Evolutionary conservation across 202 grass and related monocot species (phyloP).

Genomic region (Cymbopogon flexuosus): DNA sequence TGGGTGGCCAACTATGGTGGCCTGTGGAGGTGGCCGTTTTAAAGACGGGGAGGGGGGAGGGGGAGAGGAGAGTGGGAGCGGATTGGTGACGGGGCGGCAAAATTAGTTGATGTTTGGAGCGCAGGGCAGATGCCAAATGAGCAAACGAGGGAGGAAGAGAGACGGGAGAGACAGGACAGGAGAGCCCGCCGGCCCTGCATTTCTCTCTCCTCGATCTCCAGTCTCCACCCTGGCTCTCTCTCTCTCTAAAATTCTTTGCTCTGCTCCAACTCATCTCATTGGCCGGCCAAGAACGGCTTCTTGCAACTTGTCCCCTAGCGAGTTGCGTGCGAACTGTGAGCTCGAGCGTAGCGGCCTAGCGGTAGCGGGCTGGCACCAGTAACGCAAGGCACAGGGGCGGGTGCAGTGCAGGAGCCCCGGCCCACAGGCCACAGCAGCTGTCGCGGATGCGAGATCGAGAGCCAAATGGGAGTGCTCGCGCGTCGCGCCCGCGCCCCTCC

Average conservation of each 20-base stretch:
- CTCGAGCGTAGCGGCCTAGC: neutral
- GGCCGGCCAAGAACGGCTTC: slow-evolving; percentile 37
- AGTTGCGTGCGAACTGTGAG: neutral
- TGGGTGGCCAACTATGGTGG: slow-evolving; percentile 45
- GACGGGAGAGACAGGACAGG: slow-evolving; percentile 20
- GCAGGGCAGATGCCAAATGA: slow-evolving; percentile 44
- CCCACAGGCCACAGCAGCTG: neutral
- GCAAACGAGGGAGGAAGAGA: slow-evolving; percentile 12
- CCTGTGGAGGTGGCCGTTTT: slow-evolving; percentile 32
- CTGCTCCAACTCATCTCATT: neutral
- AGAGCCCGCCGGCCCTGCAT: neutral
- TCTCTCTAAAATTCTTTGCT: neutral
- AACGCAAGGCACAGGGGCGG: no score
- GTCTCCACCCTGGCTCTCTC: neutral
- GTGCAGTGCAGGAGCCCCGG: no score
- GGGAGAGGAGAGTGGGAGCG: neutral
- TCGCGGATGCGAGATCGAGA: neutral
- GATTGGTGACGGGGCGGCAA: slow-evolving; percentile 51
- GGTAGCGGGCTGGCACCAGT: neutral
- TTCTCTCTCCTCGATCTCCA: neutral
- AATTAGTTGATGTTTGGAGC: slow-evolving; percentile 38
- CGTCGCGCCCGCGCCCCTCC: no score
- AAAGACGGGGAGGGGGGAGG: slow-evolving; percentile 21
- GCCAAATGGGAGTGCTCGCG: neutral
- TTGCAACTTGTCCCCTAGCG: slow-evolving; percentile 20